A percentile compares a stretch with the other conserved stretches of the same genome.
Conservation (phyloP, 768 basidiomycete species). For the Mycena rosella region DNA sequence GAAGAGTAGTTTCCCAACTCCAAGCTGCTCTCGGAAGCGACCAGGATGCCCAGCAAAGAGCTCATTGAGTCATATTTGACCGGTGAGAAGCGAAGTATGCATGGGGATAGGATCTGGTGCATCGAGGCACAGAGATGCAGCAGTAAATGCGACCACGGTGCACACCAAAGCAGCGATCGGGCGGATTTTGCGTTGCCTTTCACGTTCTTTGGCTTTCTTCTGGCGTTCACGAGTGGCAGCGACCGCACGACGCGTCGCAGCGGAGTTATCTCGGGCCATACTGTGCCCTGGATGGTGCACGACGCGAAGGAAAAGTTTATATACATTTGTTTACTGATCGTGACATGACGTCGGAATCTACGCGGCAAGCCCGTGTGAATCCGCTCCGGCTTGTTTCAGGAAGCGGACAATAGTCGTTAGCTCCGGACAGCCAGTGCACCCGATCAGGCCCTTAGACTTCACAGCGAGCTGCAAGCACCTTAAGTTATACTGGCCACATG, state of each 20-base stretch:
- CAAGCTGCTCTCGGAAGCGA: no score
- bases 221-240: not conserved
- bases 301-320: not conserved
- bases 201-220: not conserved
- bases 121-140: not conserved
- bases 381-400: not conserved
- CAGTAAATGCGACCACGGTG: not conserved
- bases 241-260: not conserved
- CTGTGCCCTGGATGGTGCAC: not conserved
- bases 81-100: not conserved
- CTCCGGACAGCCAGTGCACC: no score
- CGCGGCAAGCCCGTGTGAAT: not conserved
- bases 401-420: no score
- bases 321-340: not conserved
- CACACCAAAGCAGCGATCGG: not conserved
- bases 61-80: not conserved
- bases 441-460: no score
- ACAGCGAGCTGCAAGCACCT: no score
- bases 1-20: no score
- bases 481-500: no score
- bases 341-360: slow-evolving; percentile 5
- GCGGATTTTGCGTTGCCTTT: not conserved
- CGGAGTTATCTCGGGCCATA: not conserved
- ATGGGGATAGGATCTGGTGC: not conserved
- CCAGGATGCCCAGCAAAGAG: not conserved